Conservation (phyloP, 768 basidiomycete species). For the Atractiella rhizophila region DNA sequence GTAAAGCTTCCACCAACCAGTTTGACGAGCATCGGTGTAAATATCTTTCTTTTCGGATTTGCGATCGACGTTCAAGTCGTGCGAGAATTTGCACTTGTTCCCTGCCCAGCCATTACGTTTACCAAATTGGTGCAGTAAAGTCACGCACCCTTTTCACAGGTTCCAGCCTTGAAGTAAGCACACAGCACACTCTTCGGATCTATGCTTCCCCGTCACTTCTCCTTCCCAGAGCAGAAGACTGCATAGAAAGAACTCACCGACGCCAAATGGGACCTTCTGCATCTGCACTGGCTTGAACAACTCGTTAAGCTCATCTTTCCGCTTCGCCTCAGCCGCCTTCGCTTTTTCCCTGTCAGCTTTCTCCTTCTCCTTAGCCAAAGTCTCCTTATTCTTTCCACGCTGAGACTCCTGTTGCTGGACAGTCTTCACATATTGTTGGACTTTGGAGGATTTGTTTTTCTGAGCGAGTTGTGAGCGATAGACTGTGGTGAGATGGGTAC, state of each 20-base stretch:
- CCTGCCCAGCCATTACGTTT: constrained; percentile 10
- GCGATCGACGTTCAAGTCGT: constrained; percentile 62
- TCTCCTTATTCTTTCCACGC: constrained; percentile 54
- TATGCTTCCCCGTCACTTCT: background rate
- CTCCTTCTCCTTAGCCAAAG: constrained; percentile 34
- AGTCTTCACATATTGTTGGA: constrained; percentile 55
- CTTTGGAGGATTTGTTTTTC: constrained; percentile 89
- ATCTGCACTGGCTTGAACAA: constrained; percentile 24
- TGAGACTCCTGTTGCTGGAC: constrained; percentile 51
- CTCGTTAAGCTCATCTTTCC: constrained; percentile 44
- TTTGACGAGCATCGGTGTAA: constrained; percentile 50
- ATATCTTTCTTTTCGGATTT: constrained; percentile 89
- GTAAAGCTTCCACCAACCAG: constrained; percentile 26
- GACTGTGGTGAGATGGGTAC: no score
- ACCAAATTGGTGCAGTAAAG: background rate
- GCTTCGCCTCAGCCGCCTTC: constrained; percentile 52
- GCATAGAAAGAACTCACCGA: constrained; percentile 23
- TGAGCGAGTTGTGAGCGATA: no score
- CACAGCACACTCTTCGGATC: constrained; percentile 90
- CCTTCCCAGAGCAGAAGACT: background rate
- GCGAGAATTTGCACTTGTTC: constrained; percentile 71
- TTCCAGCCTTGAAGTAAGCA: constrained; percentile 70
- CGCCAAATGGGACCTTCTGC: constrained; percentile 57
- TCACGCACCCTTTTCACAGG: constrained; percentile 57
- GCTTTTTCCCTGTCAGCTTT: constrained; percentile 54